Percentiles rank a stretch among this genome's conserved stretches.
Conservation (phyloP, 805 yeast species). For the Ogataea wickerhamii region DNA sequence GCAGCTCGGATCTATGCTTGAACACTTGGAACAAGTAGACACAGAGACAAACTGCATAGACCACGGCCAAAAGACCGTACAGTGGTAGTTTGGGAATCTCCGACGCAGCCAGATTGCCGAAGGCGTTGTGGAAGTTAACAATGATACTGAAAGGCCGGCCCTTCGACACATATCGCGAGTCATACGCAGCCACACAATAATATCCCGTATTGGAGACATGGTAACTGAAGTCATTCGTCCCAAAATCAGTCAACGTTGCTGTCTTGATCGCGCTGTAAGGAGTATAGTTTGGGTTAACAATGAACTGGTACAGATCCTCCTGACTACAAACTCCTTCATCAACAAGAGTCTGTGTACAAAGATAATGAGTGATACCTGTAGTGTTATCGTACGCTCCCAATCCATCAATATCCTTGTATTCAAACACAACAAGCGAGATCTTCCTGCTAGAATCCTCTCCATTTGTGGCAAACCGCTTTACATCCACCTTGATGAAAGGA, state of each 20-base stretch:
- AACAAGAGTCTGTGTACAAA: constrained; percentile 76
- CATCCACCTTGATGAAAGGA: constrained; percentile 54
- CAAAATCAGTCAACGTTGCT: constrained; percentile 50
- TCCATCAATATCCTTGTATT: constrained; percentile 69
- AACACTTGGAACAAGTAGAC: constrained; percentile 81
- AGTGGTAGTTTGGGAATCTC: constrained; percentile 89
- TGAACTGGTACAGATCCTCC: constrained; percentile 56
- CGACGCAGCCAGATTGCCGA: constrained; percentile 82
- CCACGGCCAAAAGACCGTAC: constrained; percentile 79
- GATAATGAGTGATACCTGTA: constrained; percentile 47
- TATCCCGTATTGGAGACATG: constrained; percentile 75
- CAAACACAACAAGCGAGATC: constrained; percentile 73
- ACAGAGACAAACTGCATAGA: constrained; percentile 78
- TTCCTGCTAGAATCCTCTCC: constrained; percentile 39
- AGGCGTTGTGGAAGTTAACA: constrained; percentile 88
- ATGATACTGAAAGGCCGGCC: constrained; percentile 51
- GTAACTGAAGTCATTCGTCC: constrained; percentile 60
- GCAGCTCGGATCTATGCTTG: constrained; percentile 79
- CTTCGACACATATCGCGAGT: constrained; percentile 32
- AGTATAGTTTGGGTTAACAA: constrained; percentile 43
- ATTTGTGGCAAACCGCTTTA: constrained; percentile 30
- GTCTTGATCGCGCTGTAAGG: constrained; percentile 55
- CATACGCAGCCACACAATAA: constrained; percentile 80
- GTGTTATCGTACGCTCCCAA: constrained; percentile 54
- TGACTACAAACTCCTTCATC: constrained; percentile 50